A percentile compares a stretch with the other conserved stretches of the same genome.
phyloP scores from a whole-genome alignment of 495 filamentous ascomycete genomes.

The Aspergillus asperescens region DNA sequence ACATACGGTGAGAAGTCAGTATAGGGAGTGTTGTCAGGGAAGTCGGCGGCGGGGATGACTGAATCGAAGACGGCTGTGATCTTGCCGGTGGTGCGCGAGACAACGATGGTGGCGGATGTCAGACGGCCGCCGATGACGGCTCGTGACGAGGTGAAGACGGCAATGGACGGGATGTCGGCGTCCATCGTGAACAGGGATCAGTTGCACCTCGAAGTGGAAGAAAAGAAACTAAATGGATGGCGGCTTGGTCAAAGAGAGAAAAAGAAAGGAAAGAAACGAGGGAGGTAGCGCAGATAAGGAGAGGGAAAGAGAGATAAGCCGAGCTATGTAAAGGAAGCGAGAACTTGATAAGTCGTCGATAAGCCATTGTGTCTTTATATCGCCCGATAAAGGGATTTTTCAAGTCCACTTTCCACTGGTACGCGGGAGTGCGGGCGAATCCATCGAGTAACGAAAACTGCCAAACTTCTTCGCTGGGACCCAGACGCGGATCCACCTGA shows the following conservation, averaged over 20 bases:
- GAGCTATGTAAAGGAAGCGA: neutral
- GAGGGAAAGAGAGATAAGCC: neutral
- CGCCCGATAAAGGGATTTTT: neutral
- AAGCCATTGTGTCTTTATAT: slow-evolving; percentile 7
- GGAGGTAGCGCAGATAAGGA: slow-evolving; percentile 7
- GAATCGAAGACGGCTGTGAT: slow-evolving; percentile 72
- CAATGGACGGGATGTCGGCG: slow-evolving; percentile 43
- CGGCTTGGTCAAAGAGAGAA: too few species aligned
- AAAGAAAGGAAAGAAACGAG: neutral
- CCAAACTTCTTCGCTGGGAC: slow-evolving; percentile 6
- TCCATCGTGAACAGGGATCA: slow-evolving; percentile 26
- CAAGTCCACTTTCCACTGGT: too few species aligned
- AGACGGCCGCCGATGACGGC: slow-evolving; percentile 64
- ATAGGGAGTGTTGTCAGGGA: slow-evolving; percentile 68
- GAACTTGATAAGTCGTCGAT: neutral
- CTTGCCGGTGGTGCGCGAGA: slow-evolving; percentile 76
- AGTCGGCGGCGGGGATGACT: slow-evolving; percentile 64
- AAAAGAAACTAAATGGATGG: neutral
- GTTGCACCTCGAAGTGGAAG: too few species aligned
- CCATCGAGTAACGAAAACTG: slow-evolving; percentile 20
- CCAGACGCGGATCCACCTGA: slow-evolving; percentile 7
- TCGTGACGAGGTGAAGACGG: slow-evolving; percentile 76
- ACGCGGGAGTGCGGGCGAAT: neutral
- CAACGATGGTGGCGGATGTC: slow-evolving; percentile 70
- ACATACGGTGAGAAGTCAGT: slow-evolving; percentile 81